phyloP scores from a whole-genome alignment of 2,329 filamentous ascomycete species.

The Zasmidium angulare region DNA sequence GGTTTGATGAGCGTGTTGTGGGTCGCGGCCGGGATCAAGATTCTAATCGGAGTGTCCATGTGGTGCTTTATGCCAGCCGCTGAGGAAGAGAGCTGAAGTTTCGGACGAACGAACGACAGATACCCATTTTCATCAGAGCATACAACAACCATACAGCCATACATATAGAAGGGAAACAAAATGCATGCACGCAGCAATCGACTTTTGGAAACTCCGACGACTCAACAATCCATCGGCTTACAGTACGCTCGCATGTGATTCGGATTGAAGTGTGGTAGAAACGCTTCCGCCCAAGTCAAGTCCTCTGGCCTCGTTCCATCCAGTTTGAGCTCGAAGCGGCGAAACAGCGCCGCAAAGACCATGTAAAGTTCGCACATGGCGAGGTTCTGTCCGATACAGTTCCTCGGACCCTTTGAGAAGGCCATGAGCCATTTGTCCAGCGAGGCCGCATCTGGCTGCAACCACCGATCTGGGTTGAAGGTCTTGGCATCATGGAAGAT shows the following conservation, averaged over 20 bases:
- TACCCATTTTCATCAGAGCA: background rate
- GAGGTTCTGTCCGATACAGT: constrained; percentile 15
- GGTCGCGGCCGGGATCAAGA: constrained; percentile 49
- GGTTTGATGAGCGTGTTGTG: constrained; percentile 48
- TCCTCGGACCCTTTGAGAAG: constrained; percentile 16
- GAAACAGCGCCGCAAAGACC: constrained; percentile 15
- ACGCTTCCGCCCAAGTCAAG: constrained; percentile 17
- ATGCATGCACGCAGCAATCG: background rate
- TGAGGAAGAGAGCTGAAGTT: background rate
- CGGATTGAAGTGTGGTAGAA: constrained; percentile 16
- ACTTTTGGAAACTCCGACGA: background rate
- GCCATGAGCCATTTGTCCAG: constrained; percentile 17
- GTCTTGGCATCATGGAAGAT: constrained; percentile 49
- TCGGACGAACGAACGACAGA: background rate
- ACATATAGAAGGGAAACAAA: background rate
- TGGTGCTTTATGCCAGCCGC: constrained; percentile 7
- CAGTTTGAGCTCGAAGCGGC: constrained; percentile 14
- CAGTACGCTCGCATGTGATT: constrained; percentile 15
- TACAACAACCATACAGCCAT: background rate
- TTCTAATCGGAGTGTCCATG: constrained; percentile 21
- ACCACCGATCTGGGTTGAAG: constrained; percentile 51
- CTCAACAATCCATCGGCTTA: constrained; percentile 6
- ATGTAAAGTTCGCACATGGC: constrained; percentile 18
- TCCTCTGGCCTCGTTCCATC: constrained; percentile 13
- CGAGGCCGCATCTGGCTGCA: constrained; percentile 29